Evolutionary conservation across 768 basidiomycete species (phyloP).

Genomic region (Serendipita vermifera): DNA sequence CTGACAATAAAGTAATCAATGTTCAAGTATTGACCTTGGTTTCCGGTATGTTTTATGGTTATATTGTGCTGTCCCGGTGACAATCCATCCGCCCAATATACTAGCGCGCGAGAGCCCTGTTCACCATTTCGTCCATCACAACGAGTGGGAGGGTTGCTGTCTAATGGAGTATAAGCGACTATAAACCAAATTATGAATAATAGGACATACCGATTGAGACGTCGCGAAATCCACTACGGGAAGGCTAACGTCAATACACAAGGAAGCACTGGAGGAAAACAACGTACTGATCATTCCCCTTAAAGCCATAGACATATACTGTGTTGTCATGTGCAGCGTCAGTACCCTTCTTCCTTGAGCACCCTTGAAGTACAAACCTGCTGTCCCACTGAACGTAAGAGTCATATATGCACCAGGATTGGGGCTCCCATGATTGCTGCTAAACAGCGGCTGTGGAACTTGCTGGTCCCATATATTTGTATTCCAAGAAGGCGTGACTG

Average conservation of each 20-base stretch:
- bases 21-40: not conserved
- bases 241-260: not conserved
- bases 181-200: not conserved
- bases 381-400: not conserved
- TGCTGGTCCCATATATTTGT: not conserved
- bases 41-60: not conserved
- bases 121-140: not conserved
- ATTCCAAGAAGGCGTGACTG: not conserved
- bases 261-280: not conserved
- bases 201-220: not conserved
- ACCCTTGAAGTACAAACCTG: not conserved
- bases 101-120: not conserved
- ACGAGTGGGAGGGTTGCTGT: not conserved
- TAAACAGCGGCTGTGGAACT: not conserved
- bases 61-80: not conserved
- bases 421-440: not conserved
- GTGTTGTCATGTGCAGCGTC: not conserved
- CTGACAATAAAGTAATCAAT: not conserved
- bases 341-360: not conserved
- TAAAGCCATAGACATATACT: not conserved
- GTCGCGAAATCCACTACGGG: not conserved
- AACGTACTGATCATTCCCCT: not conserved
- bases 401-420: not conserved
- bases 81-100: not conserved
- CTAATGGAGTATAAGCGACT: not conserved